Percentiles rank a stretch among this genome's conserved stretches.
These are phyloP conservation scores for Fusarium aywerte DNA, from an alignment of 2,329 filamentous ascomycete species.

Conservation along the genomic window DNA sequence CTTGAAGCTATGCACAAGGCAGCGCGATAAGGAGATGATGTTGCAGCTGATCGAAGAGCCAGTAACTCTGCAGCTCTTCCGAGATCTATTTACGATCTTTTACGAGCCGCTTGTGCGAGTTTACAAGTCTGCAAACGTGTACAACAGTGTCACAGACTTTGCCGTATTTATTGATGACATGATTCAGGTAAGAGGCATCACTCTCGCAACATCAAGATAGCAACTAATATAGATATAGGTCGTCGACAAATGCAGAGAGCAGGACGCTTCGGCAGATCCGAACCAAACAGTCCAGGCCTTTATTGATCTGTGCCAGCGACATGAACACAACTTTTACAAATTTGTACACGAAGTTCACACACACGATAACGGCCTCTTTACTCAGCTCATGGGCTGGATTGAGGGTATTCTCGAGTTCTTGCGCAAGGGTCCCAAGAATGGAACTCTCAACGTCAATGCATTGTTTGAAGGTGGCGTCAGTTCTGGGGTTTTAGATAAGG, in stretches of 20 bases:
- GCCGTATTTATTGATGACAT: constrained; percentile 92
- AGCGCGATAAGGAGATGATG: constrained; percentile 98
- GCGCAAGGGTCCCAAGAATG: constrained; percentile 83
- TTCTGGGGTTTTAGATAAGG: constrained; percentile 73
- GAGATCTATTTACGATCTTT: constrained; percentile 97
- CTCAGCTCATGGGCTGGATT: constrained; percentile 96
- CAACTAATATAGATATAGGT: constrained; percentile 56
- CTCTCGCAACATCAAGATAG: neutral
- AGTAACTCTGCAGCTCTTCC: constrained; percentile 94
- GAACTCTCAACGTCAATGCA: constrained; percentile 93
- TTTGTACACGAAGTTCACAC: constrained; percentile 98
- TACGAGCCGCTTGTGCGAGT: constrained; percentile 97
- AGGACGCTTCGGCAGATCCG: constrained; percentile 91
- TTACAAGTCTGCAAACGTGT: constrained; percentile 98
- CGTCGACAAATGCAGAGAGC: constrained; percentile 72
- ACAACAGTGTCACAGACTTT: constrained; percentile 97
- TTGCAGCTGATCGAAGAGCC: constrained; percentile 93
- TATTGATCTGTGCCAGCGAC: constrained; percentile 93
- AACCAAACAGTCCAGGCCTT: constrained; percentile 99
- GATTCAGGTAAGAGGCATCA: constrained; percentile 71
- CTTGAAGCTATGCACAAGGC: constrained; percentile 88
- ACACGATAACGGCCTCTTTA: constrained; percentile 96
- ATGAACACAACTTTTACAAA: constrained; percentile 98
- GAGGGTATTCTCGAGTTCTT: constrained; percentile 95
- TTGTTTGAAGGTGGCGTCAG: constrained; percentile 84